A percentile compares a stretch with the other conserved stretches of the same genome.
Evolutionary conservation across 345 rosid species (phyloP).

Genomic region (Erysimum cheiranthoides): DNA sequence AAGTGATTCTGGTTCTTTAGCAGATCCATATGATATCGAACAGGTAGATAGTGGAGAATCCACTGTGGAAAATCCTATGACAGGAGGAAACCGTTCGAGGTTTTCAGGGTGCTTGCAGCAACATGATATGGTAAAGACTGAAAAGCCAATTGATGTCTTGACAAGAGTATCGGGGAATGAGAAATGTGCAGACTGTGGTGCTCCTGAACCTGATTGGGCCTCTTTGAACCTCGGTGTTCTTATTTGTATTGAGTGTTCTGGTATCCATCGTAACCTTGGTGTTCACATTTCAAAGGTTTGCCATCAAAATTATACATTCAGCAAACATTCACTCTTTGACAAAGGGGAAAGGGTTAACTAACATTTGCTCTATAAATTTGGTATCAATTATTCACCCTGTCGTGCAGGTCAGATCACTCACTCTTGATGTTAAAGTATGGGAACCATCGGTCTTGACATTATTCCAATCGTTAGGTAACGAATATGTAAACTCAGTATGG

Average conservation of each 20-base stretch:
- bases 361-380: not conserved
- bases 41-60: conserved; percentile 52
- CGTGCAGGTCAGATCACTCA: conserved; percentile 76
- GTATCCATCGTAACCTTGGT: conserved; percentile 85
- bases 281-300: conserved; percentile 81
- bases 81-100: conserved; percentile 55
- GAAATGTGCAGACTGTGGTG: conserved; percentile 80
- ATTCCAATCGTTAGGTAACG: conserved; percentile 78
- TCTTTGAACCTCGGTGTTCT: conserved; percentile 79
- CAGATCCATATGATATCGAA: conserved; percentile 54
- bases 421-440: conserved; percentile 85
- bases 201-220: conserved; percentile 89
- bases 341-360: not conserved
- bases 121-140: conserved; percentile 51
- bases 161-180: conserved; percentile 71
- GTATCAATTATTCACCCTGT: conserved; percentile 26
- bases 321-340: conserved; percentile 19
- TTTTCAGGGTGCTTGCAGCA: conserved; percentile 56
- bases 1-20: conserved; percentile 56
- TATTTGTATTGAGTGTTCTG: conserved; percentile 82
- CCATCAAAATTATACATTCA: conserved; percentile 20
- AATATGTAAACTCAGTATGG: conserved; percentile 76
- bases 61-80: conserved; percentile 41
- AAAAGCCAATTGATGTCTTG: conserved; percentile 68
- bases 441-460: conserved; percentile 74